phyloP scores from a whole-genome alignment of 2,329 filamentous ascomycete species.

The Aspergillus pseudoterreus region DNA sequence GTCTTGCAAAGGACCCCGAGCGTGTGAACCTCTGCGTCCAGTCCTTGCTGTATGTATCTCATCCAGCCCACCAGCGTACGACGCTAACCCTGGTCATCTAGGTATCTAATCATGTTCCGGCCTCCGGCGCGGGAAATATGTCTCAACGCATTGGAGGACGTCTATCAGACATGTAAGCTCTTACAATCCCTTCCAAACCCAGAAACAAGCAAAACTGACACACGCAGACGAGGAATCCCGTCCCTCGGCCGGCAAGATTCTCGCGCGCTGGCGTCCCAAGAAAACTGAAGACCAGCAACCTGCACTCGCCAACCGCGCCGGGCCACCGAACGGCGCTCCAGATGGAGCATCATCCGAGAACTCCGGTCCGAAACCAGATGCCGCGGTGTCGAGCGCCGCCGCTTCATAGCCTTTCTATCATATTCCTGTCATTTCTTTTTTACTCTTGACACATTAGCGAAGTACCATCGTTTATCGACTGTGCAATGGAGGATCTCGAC shows the following conservation, averaged over 20 bases:
- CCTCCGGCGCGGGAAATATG: slow-evolving; percentile 56
- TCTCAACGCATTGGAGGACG: slow-evolving; percentile 55
- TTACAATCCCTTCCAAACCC: slow-evolving; percentile 1
- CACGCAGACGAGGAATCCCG: slow-evolving; percentile 43
- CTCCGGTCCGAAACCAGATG: too few relatives aligned
- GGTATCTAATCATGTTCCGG: slow-evolving; percentile 56
- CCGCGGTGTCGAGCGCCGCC: too few relatives aligned
- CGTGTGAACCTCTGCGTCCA: slow-evolving; percentile 57
- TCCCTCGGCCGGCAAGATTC: slow-evolving; percentile 50
- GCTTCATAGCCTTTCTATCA: too few relatives aligned
- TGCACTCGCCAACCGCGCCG: neutral
- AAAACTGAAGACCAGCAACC: slow-evolving; percentile 24
- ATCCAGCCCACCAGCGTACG: neutral
- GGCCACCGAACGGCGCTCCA: neutral
- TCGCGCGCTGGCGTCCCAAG: slow-evolving; percentile 54
- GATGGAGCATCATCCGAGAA: too few relatives aligned
- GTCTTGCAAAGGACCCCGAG: slow-evolving; percentile 61
- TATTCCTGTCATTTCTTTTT: too few relatives aligned
- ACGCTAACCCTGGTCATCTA: slow-evolving; percentile 12
- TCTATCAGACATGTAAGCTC: slow-evolving; percentile 53
- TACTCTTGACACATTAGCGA: too few relatives aligned
- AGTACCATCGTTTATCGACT: too few relatives aligned
- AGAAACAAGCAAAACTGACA: slow-evolving; percentile 1
- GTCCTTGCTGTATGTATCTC: slow-evolving; percentile 48
- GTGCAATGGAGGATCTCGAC: too few relatives aligned